These are phyloP conservation scores for Neonectria hederae DNA, from an alignment of 2,329 filamentous ascomycete species.

Conservation along the genomic window DNA sequence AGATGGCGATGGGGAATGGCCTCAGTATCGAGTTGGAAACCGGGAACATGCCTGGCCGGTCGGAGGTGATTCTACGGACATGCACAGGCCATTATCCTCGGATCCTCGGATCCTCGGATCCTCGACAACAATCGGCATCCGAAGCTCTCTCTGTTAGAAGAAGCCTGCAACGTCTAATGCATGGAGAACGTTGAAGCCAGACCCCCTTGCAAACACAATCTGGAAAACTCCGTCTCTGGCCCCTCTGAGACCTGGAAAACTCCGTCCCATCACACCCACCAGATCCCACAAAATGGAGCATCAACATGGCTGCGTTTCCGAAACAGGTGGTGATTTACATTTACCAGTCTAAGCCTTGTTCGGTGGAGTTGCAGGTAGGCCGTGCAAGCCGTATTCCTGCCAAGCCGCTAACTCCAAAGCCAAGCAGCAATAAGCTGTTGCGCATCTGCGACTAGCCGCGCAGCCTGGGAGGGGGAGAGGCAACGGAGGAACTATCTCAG, in stretches of 20 bases:
- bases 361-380: not conserved
- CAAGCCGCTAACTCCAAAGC: slow-evolving; percentile 22
- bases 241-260: not conserved
- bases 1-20: not conserved
- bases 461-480: not conserved
- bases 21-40: not conserved
- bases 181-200: not conserved
- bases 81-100: not conserved
- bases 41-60: not conserved
- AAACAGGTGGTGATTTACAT: slow-evolving; percentile 8
- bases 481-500: not conserved
- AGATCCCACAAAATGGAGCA: not conserved
- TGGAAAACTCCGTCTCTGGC: not conserved
- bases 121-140: not conserved
- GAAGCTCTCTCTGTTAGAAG: not conserved
- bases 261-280: not conserved
- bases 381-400: not conserved
- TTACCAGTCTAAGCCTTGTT: slow-evolving; percentile 7
- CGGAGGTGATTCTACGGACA: not conserved
- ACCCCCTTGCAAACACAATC: not conserved
- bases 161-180: not conserved
- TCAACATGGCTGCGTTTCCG: slow-evolving; percentile 1
- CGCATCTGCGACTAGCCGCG: not conserved
- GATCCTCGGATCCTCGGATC: not conserved
- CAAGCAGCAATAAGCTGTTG: slow-evolving; percentile 22